These are phyloP conservation scores for Proliferodiscus dingleyae DNA, from an alignment of 2,329 filamentous ascomycete species.

Conservation along the genomic window DNA sequence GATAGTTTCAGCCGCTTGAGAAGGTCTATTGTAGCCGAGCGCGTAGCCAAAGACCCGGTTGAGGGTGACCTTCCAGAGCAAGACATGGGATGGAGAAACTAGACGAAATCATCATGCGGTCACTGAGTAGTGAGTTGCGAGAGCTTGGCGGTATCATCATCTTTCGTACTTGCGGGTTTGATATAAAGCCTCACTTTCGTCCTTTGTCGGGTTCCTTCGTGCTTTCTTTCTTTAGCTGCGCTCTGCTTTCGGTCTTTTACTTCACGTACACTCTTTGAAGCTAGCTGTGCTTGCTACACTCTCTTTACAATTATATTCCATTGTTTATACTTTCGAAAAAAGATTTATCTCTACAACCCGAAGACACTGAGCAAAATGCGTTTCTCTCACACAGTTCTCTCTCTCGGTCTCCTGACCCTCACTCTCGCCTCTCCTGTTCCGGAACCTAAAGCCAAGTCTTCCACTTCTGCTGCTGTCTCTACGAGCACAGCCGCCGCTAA, in stretches of 20 bases:
- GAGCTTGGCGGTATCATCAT: background rate
- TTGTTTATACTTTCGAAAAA: slow-evolving; percentile 19
- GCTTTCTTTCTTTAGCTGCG: slow-evolving; percentile 19
- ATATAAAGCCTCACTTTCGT: slow-evolving; percentile 13
- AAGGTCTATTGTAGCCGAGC: background rate
- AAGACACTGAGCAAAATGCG: too few relatives aligned
- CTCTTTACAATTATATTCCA: slow-evolving; percentile 7
- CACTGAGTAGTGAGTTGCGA: background rate
- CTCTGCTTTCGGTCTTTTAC: slow-evolving; percentile 18
- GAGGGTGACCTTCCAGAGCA: background rate
- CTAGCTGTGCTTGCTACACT: slow-evolving; percentile 28
- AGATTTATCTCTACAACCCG: too few relatives aligned
- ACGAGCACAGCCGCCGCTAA: slow-evolving; percentile 9
- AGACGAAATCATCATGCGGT: slow-evolving; percentile 18
- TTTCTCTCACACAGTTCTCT: slow-evolving; percentile 31
- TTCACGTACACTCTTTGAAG: slow-evolving; percentile 14
- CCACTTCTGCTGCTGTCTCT: slow-evolving; percentile 9
- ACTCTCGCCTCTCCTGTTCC: slow-evolving; percentile 30
- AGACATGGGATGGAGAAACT: slow-evolving; percentile 20
- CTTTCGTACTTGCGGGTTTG: background rate
- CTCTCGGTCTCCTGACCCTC: slow-evolving; percentile 23
- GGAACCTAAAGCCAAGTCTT: slow-evolving; percentile 14
- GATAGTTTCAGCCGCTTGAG: slow-evolving; percentile 2
- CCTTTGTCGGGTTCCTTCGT: slow-evolving; percentile 1
- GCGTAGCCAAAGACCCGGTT: slow-evolving; percentile 1